Evolutionary conservation across 371 early-diverging fungal genomes (phyloP).

Genomic region (Haplosporangium sp.): DNA sequence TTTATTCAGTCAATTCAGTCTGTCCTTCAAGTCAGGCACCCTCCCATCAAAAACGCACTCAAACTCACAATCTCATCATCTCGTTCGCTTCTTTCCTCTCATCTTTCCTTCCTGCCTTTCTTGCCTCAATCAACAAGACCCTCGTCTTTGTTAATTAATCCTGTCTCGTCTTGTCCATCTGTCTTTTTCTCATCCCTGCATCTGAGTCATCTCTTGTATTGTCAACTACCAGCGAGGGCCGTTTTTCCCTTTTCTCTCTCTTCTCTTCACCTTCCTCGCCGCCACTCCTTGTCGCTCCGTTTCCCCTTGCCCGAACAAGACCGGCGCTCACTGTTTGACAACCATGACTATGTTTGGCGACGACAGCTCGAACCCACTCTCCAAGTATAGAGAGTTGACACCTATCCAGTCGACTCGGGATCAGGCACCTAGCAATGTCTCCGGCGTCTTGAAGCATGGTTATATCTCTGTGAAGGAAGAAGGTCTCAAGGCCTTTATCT

Average conservation of each 20-base stretch:
- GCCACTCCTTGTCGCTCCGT: conserved; percentile 1
- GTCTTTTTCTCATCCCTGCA: background rate
- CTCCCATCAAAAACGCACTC: too few relatives aligned
- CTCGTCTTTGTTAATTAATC: too few relatives aligned
- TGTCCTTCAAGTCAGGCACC: too few relatives aligned
- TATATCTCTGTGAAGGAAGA: conserved; percentile 90
- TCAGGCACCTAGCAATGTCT: conserved; percentile 26
- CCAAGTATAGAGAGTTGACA: conserved; percentile 45
- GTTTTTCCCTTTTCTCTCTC: too few relatives aligned
- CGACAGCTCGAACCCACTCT: conserved; percentile 33
- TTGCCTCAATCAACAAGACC: too few relatives aligned
- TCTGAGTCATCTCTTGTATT: background rate
- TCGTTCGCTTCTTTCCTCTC: too few relatives aligned
- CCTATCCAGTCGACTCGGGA: conserved; percentile 41
- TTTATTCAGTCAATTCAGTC: too few relatives aligned
- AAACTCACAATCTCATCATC: too few relatives aligned
- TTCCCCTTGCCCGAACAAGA: background rate
- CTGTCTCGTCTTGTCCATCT: background rate
- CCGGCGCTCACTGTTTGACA: background rate
- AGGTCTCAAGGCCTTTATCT: conserved; percentile 87
- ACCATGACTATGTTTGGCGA: conserved; percentile 30
- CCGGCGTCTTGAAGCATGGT: conserved; percentile 80
- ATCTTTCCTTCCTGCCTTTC: too few relatives aligned
- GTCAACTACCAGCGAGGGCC: background rate
- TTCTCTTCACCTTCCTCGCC: background rate